phyloP scores from a whole-genome alignment of 495 filamentous ascomycete genomes.

The Usnea hakonensis region DNA sequence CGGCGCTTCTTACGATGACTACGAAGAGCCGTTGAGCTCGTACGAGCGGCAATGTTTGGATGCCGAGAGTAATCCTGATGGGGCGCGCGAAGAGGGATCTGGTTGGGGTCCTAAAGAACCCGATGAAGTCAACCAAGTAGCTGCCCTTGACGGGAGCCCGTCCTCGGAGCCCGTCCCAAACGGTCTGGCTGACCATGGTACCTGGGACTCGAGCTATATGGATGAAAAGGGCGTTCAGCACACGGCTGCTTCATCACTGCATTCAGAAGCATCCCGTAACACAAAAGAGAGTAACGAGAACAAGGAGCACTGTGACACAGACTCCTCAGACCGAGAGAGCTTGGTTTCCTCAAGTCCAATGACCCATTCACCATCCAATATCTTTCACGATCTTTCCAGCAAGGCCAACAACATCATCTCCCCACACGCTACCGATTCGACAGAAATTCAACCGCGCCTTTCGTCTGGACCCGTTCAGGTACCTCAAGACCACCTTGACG shows the following conservation, averaged over 20 bases:
- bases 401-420: not conserved
- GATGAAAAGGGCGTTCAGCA: not conserved
- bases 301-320: no score
- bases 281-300: no score
- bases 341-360: no score
- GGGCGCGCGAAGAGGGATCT: not conserved
- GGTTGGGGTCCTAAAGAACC: not conserved
- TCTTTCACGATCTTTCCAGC: no score
- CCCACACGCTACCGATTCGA: no score
- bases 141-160: not conserved
- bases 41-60: slow-evolving; percentile 7
- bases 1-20: slow-evolving; percentile 10
- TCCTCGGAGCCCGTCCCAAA: no score
- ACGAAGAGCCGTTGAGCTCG: slow-evolving; percentile 12
- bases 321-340: no score
- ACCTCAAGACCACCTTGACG: not conserved
- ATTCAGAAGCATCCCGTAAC: no score
- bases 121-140: not conserved
- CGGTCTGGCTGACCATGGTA: not conserved
- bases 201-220: not conserved
- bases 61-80: not conserved
- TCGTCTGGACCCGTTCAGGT: not conserved
- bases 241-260: not conserved
- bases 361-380: no score
- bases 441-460: no score